A percentile compares a stretch with the other conserved stretches of the same genome.
These are phyloP conservation scores for Xeromyces bisporus DNA, from an alignment of 495 filamentous ascomycete genomes.

Conservation along the genomic window DNA sequence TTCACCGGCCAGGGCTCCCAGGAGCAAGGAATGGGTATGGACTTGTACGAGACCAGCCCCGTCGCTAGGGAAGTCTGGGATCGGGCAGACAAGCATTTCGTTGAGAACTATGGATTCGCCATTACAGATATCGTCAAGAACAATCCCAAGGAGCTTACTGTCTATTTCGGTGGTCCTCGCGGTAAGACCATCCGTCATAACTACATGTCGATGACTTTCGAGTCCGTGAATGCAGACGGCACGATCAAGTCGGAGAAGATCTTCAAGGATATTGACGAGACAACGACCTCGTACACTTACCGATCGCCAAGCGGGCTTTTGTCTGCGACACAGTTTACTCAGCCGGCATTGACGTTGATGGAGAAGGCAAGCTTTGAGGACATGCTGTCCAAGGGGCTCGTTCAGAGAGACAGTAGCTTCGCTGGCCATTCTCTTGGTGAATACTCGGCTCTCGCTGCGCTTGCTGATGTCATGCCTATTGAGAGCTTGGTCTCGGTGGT, in stretches of 20 bases:
- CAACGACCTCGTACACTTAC: slow-evolving; percentile 89
- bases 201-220: slow-evolving; percentile 99
- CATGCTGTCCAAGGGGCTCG: slow-evolving; percentile 91
- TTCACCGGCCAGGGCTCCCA: slow-evolving; percentile 97
- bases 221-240: slow-evolving; percentile 81
- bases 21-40: slow-evolving; percentile 99
- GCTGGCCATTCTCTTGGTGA: slow-evolving; percentile 96
- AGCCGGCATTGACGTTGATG: slow-evolving; percentile 94
- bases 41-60: slow-evolving; percentile 78
- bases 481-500: slow-evolving; percentile 96
- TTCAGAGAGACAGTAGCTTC: slow-evolving; percentile 90
- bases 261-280: slow-evolving; percentile 91
- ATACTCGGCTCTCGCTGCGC: slow-evolving; percentile 89
- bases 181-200: slow-evolving; percentile 96
- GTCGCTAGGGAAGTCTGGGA: slow-evolving; percentile 98
- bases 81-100: slow-evolving; percentile 89
- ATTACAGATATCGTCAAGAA: slow-evolving; percentile 99
- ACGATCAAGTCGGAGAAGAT: slow-evolving; percentile 95
- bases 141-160: slow-evolving; percentile 96
- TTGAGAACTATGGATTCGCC: slow-evolving; percentile 95
- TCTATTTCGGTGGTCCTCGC: slow-evolving; percentile 92
- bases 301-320: slow-evolving; percentile 87
- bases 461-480: slow-evolving; percentile 98
- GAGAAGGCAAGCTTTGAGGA: slow-evolving; percentile 99
- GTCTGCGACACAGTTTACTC: slow-evolving; percentile 96